Conservation (phyloP, 768 basidiomycete species). For the Termitomyces heimii region DNA sequence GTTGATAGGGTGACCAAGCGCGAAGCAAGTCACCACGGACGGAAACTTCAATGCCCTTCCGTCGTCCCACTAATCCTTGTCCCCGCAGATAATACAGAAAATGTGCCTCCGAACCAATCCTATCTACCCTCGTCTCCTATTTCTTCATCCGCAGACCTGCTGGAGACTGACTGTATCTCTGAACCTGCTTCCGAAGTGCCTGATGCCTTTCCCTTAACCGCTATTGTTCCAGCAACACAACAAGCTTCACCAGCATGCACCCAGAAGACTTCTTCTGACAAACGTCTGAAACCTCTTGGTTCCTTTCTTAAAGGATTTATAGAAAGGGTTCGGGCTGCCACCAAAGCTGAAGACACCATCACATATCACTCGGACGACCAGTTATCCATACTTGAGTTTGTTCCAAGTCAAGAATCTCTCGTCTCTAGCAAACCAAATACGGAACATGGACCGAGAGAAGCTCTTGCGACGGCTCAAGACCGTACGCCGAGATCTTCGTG, state of each 20-base stretch:
- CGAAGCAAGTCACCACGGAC: background rate
- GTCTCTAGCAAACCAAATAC: background rate
- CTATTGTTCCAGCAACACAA: background rate
- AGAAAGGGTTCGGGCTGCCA: slow-evolving; percentile 27
- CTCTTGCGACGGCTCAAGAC: background rate
- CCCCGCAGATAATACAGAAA: background rate
- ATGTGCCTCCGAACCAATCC: background rate
- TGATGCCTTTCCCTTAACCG: background rate
- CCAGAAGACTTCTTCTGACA: slow-evolving; percentile 2
- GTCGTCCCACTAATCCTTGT: background rate
- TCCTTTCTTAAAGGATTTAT: slow-evolving; percentile 29
- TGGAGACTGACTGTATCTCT: background rate
- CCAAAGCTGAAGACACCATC: slow-evolving; percentile 5
- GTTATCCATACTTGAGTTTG: background rate
- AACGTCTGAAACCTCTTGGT: slow-evolving; percentile 25
- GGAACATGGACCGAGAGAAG: background rate
- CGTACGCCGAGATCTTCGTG: background rate
- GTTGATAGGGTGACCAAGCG: background rate
- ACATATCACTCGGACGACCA: background rate
- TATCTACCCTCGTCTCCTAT: background rate
- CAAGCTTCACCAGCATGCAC: background rate
- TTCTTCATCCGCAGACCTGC: background rate
- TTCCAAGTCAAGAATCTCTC: background rate
- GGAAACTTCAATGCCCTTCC: background rate
- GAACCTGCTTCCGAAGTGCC: background rate